phyloP scores from a whole-genome alignment of 2,329 filamentous ascomycete genomes.

The Aureobasidium zeae region DNA sequence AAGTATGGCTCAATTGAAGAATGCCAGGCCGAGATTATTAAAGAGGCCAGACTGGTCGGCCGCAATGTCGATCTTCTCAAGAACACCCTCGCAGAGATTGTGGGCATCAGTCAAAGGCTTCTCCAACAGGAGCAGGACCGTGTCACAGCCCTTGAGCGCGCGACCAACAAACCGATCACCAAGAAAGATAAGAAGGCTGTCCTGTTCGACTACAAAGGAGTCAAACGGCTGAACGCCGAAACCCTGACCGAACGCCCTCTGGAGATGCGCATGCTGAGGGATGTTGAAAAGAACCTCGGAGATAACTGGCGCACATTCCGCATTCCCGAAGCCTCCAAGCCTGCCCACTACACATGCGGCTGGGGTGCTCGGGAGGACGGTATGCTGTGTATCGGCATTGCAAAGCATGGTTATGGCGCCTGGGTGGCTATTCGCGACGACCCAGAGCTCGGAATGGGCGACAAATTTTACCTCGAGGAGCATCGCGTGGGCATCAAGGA shows the following conservation, averaged over 20 bases:
- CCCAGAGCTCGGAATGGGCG: slow-evolving; percentile 68
- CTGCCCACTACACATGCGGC: slow-evolving; percentile 78
- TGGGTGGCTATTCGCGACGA: slow-evolving; percentile 95
- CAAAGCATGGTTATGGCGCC: slow-evolving; percentile 87
- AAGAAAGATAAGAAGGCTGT: slow-evolving; percentile 98
- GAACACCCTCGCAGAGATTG: slow-evolving; percentile 65
- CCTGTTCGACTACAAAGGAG: slow-evolving; percentile 83
- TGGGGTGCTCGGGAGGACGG: slow-evolving; percentile 94
- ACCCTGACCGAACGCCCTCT: slow-evolving; percentile 85
- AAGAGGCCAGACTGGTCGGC: slow-evolving; percentile 73
- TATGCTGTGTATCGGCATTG: slow-evolving; percentile 92
- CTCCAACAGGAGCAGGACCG: slow-evolving; percentile 63
- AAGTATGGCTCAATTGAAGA: slow-evolving; percentile 87
- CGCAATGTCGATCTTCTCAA: slow-evolving; percentile 75
- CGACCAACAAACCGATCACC: slow-evolving; percentile 69
- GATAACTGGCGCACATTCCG: slow-evolving; percentile 70
- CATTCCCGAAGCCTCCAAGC: slow-evolving; percentile 83
- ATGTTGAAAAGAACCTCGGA: slow-evolving; percentile 53
- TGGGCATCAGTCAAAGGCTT: slow-evolving; percentile 60
- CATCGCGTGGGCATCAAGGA: slow-evolving; percentile 98
- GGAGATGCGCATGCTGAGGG: slow-evolving; percentile 75
- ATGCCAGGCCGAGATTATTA: slow-evolving; percentile 74
- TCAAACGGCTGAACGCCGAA: slow-evolving; percentile 92
- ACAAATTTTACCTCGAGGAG: slow-evolving; percentile 95
- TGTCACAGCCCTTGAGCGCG: slow-evolving; percentile 55